Evolutionary conservation across 306 rosid genomes (phyloP), one percentile per base, ranked within the genome.

Genomic region (Clitoria ternatea): DNA sequence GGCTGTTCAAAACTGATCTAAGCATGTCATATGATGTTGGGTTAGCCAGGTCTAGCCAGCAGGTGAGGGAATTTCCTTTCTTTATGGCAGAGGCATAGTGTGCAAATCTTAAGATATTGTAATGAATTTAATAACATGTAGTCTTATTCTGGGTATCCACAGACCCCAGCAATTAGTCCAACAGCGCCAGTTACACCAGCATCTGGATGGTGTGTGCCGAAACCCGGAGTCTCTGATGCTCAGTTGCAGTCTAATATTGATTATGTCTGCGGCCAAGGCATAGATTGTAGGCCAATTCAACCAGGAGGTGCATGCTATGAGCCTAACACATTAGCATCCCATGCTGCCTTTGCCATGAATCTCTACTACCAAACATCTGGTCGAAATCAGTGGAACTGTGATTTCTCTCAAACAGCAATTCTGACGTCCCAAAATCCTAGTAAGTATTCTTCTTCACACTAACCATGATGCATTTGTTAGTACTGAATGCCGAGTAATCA

Each of bases 321-420:
- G 20, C 97, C 97, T 7, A 84, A 90, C 83, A 89, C 90, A 1
- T 6, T 89, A 2, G 79, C 81, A 26, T 91, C 96, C 29, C 99
- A 91, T 61, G 90, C 97, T 50, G 80, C 99, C 59, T 94, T 72
- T 79, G 96, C 96, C 75, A 94, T 94, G 97, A 94, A 94, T 81
- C 87, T 87, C 39, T 94, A 94, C 69, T 94, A 81, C 75, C 99
- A 94, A 24, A 76, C 75, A 2, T 37, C 63, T 64, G 86, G 78
- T 11, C 87, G 68, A 63, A 70, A 79, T 54, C 87, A 83, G n/a
- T 79, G 87, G 86, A 87, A 91, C 76, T 94, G 99, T 73, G 95
- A 94, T 79, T 94, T 94, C 88, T 81, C 97, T 49, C 95, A 94
- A 72, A 74, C 96, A 12, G 99, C 96, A 37, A 77, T 53, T 3